A percentile compares a stretch with the other conserved stretches of the same genome.
Evolutionary conservation across 2,329 filamentous ascomycete species (phyloP).

Genomic region (Fusarium agapanthi): DNA sequence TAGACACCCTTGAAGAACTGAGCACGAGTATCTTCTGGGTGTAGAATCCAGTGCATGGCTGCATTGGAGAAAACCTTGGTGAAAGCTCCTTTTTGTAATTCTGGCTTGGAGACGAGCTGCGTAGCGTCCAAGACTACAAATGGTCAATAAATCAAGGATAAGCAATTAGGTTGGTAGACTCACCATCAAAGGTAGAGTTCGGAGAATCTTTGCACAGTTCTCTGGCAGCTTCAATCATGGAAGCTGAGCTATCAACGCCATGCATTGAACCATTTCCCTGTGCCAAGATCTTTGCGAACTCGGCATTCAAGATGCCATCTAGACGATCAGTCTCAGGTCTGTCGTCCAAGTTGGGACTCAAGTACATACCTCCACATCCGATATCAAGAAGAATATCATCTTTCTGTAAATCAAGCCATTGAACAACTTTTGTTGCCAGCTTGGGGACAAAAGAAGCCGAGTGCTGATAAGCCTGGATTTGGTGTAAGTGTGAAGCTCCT

Average conservation of each 20-base stretch:
- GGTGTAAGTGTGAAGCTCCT: constrained; percentile 27
- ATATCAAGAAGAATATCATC: constrained; percentile 69
- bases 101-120: constrained; percentile 46
- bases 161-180: neutral
- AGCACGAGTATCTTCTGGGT: constrained; percentile 51
- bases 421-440: constrained; percentile 64
- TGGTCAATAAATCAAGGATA: neutral
- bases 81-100: constrained; percentile 51
- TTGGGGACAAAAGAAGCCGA: constrained; percentile 72
- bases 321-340: constrained; percentile 1
- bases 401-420: constrained; percentile 66
- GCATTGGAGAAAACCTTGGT: constrained; percentile 73
- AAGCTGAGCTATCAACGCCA: constrained; percentile 65
- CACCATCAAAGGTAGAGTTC: constrained; percentile 58
- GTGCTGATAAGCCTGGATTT: constrained; percentile 63
- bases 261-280: constrained; percentile 59
- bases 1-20: constrained; percentile 63
- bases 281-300: constrained; percentile 58
- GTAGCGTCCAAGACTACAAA: constrained; percentile 57
- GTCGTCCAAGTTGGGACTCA: neutral
- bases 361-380: constrained; percentile 66
- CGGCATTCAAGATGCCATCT: constrained; percentile 68
- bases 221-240: constrained; percentile 65
- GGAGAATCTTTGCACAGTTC: constrained; percentile 50
- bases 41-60: constrained; percentile 73